These are phyloP conservation scores for Verticillium dahliae DNA, from an alignment of 2,329 filamentous ascomycete genomes.

Conservation along the genomic window DNA sequence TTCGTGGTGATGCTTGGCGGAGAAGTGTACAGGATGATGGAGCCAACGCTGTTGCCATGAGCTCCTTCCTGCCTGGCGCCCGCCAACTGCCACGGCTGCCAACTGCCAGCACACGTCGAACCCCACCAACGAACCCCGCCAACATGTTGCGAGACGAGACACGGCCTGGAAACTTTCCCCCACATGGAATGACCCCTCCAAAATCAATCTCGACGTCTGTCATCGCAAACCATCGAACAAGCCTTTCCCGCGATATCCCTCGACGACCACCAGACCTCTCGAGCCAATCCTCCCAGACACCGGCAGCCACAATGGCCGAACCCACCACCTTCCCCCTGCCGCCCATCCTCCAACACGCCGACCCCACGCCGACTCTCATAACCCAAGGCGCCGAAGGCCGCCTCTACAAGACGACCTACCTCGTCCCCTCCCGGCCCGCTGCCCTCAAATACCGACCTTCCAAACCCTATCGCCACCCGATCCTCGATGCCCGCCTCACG, in stretches of 20 bases:
- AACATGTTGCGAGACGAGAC: not conserved
- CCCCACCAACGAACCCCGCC: not conserved
- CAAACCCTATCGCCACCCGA: constrained; percentile 88
- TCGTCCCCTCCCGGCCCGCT: constrained; percentile 59
- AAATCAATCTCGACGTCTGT: not conserved
- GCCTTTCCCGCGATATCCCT: not conserved
- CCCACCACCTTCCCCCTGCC: constrained; percentile 45
- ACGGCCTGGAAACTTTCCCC: not conserved
- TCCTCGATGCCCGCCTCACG: constrained; percentile 81
- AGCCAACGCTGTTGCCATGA: too few relatives aligned
- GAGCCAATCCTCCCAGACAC: not conserved
- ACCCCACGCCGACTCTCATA: constrained; percentile 60
- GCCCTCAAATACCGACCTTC: constrained; percentile 87
- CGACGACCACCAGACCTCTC: not conserved
- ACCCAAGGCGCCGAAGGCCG: constrained; percentile 94
- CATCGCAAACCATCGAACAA: too few relatives aligned
- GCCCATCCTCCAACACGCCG: constrained; percentile 56
- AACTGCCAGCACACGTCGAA: not conserved
- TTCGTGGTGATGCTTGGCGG: too few relatives aligned
- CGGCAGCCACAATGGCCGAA: not conserved
- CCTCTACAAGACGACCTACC: constrained; percentile 80
- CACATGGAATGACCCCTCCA: not conserved
- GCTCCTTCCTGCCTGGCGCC: too few relatives aligned
- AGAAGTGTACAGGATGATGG: not conserved
- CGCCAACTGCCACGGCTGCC: not conserved